phyloP scores from a whole-genome alignment of 2,329 filamentous ascomycete species.

The Trichoderma sp. region DNA sequence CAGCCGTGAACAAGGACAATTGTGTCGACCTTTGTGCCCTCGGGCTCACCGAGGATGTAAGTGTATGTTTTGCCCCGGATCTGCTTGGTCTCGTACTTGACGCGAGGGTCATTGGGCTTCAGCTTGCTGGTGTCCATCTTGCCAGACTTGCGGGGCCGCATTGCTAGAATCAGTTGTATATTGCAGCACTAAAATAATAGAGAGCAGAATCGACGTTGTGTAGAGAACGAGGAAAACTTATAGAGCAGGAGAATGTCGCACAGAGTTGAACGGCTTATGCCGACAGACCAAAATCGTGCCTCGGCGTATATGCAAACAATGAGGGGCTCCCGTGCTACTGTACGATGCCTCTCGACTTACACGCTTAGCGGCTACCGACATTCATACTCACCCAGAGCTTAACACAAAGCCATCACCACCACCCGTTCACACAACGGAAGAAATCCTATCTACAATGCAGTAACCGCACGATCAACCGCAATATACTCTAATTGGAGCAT shows the following conservation, averaged over 20 bases:
- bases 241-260: background rate
- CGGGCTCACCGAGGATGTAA: conserved; percentile 56
- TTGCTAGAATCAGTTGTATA: background rate
- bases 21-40: conserved; percentile 43
- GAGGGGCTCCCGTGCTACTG: background rate
- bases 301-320: background rate
- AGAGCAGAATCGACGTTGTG: background rate
- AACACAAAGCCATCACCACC: background rate
- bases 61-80: conserved; percentile 70
- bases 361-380: background rate
- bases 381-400: background rate
- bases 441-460: background rate
- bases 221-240: background rate
- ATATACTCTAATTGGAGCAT: background rate
- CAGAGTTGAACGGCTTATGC: background rate
- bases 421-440: background rate
- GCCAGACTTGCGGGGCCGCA: background rate
- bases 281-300: background rate
- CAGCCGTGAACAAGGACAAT: conserved; percentile 68
- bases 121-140: conserved; percentile 60
- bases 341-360: background rate
- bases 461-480: background rate
- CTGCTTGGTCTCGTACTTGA: conserved; percentile 59
- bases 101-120: conserved; percentile 60
- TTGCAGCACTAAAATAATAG: background rate